Evolutionary conservation across 1,284 basidiomycete genomes (phyloP).

Genomic region (Sporisorium scitamineum): DNA sequence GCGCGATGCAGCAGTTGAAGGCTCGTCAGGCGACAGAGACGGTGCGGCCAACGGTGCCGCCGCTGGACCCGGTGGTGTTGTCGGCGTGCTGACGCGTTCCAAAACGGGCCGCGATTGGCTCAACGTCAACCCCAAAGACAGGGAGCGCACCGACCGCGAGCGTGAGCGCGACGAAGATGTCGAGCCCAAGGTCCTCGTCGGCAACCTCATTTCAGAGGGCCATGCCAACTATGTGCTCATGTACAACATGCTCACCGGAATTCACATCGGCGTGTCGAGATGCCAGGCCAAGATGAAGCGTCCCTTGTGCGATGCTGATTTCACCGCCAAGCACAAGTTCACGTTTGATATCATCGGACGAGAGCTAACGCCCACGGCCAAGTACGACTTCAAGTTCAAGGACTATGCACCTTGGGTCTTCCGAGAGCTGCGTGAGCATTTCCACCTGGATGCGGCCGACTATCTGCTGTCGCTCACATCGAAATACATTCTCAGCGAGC

Average conservation of each 20-base stretch:
- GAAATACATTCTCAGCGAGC: conserved; percentile 96
- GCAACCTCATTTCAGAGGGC: conserved; percentile 94
- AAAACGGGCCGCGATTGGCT: conserved; percentile 46
- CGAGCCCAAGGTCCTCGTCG: conserved; percentile 77
- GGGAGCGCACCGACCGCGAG: conserved; percentile 31
- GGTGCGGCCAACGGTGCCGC: neutral
- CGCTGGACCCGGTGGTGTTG: conserved; percentile 22
- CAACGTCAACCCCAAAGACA: conserved; percentile 29
- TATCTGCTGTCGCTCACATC: conserved; percentile 95
- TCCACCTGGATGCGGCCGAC: conserved; percentile 95
- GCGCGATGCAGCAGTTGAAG: conserved; percentile 38
- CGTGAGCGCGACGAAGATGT: conserved; percentile 43
- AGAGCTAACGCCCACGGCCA: conserved; percentile 94
- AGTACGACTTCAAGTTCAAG: conserved; percentile 99
- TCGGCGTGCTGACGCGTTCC: conserved; percentile 39
- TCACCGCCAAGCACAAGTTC: conserved; percentile 89
- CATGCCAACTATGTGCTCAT: conserved; percentile 98
- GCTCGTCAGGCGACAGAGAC: conserved; percentile 23
- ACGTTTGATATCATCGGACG: conserved; percentile 98
- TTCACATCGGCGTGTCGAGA: conserved; percentile 92
- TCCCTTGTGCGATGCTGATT: conserved; percentile 86
- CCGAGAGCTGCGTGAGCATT: conserved; percentile 91
- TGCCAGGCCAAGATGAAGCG: conserved; percentile 95
- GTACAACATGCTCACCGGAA: conserved; percentile 99
- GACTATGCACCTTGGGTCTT: conserved; percentile 99